phyloP scores from a whole-genome alignment of 352 stramenopile genomes.

The Phytophthora pisi region DNA sequence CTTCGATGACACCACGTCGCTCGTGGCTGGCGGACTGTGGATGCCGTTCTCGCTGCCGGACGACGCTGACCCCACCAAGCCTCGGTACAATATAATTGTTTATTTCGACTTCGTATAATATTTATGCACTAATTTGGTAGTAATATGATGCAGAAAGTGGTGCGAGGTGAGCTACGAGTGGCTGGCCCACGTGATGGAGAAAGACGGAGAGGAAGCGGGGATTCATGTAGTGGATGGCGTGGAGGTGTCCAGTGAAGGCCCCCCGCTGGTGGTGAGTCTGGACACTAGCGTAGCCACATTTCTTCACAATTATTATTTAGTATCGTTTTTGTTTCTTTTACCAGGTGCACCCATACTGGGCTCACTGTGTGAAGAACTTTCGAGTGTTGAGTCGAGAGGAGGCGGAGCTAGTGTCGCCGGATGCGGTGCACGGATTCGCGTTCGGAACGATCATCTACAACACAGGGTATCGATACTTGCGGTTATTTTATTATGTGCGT shows the following conservation, averaged over 20 bases:
- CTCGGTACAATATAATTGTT: slow-evolving; percentile 32
- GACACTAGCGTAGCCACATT: neutral
- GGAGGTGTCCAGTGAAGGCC: slow-evolving; percentile 47
- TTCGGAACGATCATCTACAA: slow-evolving; percentile 77
- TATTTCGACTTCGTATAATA: neutral
- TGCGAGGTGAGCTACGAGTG: slow-evolving; percentile 69
- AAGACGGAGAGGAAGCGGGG: slow-evolving; percentile 51
- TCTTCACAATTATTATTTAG: neutral
- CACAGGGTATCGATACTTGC: slow-evolving; percentile 27
- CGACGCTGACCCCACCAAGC: slow-evolving; percentile 40
- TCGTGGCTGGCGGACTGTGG: slow-evolving; percentile 75
- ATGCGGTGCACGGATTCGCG: slow-evolving; percentile 52
- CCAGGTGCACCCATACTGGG: slow-evolving; percentile 66
- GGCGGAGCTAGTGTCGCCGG: slow-evolving; percentile 39
- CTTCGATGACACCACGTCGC: slow-evolving; percentile 69
- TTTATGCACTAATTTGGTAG: neutral
- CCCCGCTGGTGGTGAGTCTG: slow-evolving; percentile 37
- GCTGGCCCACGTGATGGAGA: slow-evolving; percentile 45
- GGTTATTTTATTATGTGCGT: neutral
- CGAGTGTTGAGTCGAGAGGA: slow-evolving; percentile 50
- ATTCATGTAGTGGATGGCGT: slow-evolving; percentile 61
- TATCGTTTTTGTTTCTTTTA: neutral
- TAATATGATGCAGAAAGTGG: slow-evolving; percentile 46
- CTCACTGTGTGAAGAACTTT: slow-evolving; percentile 67
- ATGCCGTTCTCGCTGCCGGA: slow-evolving; percentile 68